A percentile compares a stretch with the other conserved stretches of the same genome.
Conservation (phyloP, 2,329 filamentous ascomycete species). For the Venturia oleaginea region DNA sequence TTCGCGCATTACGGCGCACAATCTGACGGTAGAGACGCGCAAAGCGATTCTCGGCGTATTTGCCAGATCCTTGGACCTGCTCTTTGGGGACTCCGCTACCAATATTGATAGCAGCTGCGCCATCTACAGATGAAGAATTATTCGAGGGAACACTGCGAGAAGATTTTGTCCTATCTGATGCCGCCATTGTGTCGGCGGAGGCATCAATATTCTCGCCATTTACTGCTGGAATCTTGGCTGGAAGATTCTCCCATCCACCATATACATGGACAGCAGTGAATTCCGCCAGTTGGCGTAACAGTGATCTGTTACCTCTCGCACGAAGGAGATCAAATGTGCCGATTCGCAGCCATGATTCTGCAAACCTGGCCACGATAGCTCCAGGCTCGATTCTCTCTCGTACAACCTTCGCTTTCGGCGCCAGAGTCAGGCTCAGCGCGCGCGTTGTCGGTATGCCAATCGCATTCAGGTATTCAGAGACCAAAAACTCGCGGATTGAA, state of each 20-base stretch:
- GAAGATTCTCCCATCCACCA: slow-evolving; percentile 76
- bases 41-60: slow-evolving; percentile 75
- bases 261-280: slow-evolving; percentile 86
- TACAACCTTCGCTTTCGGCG: slow-evolving; percentile 62
- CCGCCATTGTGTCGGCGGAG: slow-evolving; percentile 23
- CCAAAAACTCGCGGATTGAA: slow-evolving; percentile 88
- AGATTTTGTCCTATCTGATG: slow-evolving; percentile 1
- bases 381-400: slow-evolving; percentile 80
- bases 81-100: slow-evolving; percentile 46
- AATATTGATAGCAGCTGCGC: neutral
- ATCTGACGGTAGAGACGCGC: slow-evolving; percentile 81
- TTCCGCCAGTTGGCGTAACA: slow-evolving; percentile 65
- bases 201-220: slow-evolving; percentile 42
- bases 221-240: slow-evolving; percentile 43
- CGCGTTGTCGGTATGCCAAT: slow-evolving; percentile 79
- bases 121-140: slow-evolving; percentile 8
- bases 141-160: neutral
- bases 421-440: slow-evolving; percentile 70
- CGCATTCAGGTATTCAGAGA: slow-evolving; percentile 80
- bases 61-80: slow-evolving; percentile 56
- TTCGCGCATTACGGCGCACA: slow-evolving; percentile 72
- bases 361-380: slow-evolving; percentile 86
- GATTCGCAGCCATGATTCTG: slow-evolving; percentile 81
- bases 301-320: slow-evolving; percentile 64
- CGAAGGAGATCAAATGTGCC: slow-evolving; percentile 95